Percentiles rank a stretch among this genome's conserved stretches.
phyloP scores from a whole-genome alignment of 805 yeast genomes.

The Teunomyces pallodes region DNA sequence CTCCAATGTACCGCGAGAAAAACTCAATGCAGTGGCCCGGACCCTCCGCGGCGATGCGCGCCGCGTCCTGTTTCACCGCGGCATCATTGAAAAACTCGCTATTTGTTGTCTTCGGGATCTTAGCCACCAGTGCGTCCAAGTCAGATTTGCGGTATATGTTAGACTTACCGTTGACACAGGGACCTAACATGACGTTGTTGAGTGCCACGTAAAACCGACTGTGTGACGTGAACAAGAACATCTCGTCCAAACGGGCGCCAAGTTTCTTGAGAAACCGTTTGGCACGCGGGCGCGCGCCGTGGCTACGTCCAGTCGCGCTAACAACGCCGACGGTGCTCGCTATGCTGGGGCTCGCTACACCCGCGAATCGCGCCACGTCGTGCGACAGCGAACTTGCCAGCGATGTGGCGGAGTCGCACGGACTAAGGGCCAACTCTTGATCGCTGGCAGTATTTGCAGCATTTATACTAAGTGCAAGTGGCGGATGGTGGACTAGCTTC shows the following conservation, averaged over 20 bases:
- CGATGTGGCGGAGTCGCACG: conserved; percentile 6
- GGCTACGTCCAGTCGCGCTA: not conserved
- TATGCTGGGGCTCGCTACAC: too few relatives aligned
- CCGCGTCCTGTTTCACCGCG: conserved; percentile 30
- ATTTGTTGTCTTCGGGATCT: conserved; percentile 21
- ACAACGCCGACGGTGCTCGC: not conserved
- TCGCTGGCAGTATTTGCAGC: conserved; percentile 19
- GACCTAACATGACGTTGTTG: conserved; percentile 71
- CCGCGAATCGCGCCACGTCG: not conserved
- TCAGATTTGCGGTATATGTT: conserved; percentile 70
- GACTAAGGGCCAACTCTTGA: conserved; percentile 19
- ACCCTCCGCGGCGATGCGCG: conserved; percentile 24
- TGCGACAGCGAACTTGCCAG: not conserved
- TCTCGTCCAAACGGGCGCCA: conserved; percentile 78
- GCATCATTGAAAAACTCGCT: conserved; percentile 29
- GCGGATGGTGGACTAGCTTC: conserved; percentile 77
- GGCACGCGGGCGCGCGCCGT: not conserved
- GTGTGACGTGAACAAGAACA: conserved; percentile 81
- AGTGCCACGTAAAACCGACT: conserved; percentile 80
- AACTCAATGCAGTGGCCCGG: conserved; percentile 56
- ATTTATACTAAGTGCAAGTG: conserved; percentile 52
- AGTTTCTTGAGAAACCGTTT: conserved; percentile 22
- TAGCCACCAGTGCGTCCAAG: conserved; percentile 55
- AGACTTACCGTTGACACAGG: conserved; percentile 90
- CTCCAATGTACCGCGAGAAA: conserved; percentile 83